Evolutionary conservation across 805 yeast genomes (phyloP).

Genomic region (Wickerhamiella shivajii): DNA sequence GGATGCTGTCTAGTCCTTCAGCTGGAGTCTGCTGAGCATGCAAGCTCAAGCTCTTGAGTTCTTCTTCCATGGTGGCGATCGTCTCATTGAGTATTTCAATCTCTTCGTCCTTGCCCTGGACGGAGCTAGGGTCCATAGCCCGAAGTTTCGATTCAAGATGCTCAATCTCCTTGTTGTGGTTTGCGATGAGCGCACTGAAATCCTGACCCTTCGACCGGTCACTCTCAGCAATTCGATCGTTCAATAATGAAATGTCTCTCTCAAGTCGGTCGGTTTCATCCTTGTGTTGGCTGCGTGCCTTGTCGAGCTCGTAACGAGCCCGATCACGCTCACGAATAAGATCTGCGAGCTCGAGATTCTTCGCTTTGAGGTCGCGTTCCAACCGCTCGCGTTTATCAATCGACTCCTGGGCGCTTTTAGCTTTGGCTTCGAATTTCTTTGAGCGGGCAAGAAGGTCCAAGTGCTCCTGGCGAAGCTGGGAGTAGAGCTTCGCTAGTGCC

Average conservation of each 20-base stretch:
- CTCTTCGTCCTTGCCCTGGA: conserved; percentile 62
- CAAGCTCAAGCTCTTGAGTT: conserved; percentile 32
- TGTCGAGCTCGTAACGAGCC: conserved; percentile 69
- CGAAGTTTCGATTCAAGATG: conserved; percentile 16
- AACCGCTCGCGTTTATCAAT: conserved; percentile 66
- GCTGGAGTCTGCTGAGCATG: conserved; percentile 17
- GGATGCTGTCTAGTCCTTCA: conserved; percentile 28
- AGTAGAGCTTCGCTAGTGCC: conserved; percentile 72
- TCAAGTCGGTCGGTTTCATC: conserved; percentile 52
- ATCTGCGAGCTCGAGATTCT: conserved; percentile 78
- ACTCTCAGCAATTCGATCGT: conserved; percentile 40
- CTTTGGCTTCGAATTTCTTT: conserved; percentile 72
- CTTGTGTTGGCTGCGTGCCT: conserved; percentile 47
- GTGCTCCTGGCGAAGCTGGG: conserved; percentile 87
- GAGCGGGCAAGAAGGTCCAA: conserved; percentile 60
- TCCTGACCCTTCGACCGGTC: conserved; percentile 53
- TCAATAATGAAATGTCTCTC: conserved; percentile 46
- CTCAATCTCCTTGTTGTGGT: conserved; percentile 15
- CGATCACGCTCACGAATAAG: conserved; percentile 80
- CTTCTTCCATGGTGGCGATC: conserved; percentile 42
- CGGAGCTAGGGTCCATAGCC: conserved; percentile 21
- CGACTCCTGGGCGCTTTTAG: conserved; percentile 81
- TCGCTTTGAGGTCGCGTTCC: conserved; percentile 71
- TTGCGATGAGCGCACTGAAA: conserved; percentile 33
- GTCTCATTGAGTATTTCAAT: conserved; percentile 66